These are phyloP conservation scores for Eucalyptus shirleyi DNA, from an alignment of 345 rosid species.

Conservation along the genomic window DNA sequence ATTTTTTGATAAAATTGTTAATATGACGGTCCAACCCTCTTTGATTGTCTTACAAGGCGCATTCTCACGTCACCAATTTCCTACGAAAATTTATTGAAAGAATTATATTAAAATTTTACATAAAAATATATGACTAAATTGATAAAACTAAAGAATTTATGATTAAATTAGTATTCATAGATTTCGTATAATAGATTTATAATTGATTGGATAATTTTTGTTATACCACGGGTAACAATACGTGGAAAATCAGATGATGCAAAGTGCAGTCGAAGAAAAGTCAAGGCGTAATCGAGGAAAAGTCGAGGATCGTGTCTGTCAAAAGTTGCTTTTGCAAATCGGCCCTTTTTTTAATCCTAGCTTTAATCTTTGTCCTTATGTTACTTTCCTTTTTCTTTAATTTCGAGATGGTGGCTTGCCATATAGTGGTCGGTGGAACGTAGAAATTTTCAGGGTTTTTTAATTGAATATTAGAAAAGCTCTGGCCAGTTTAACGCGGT, in stretches of 20 bases:
- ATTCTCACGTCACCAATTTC: fast-evolving
- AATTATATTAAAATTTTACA: too few relatives aligned
- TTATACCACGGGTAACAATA: fast-evolving
- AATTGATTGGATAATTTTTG: neutral
- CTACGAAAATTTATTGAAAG: fast-evolving
- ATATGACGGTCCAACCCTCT: neutral
- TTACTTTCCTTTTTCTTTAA: neutral
- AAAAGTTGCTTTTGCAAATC: neutral
- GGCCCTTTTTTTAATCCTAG: neutral
- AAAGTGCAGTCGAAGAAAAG: neutral
- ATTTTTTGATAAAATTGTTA: neutral
- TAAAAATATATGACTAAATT: too few relatives aligned
- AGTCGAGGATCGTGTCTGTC: neutral
- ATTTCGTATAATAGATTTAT: too few relatives aligned
- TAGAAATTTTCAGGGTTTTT: neutral
- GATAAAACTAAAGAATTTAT: too few relatives aligned
- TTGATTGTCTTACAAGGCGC: neutral
- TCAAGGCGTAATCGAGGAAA: neutral
- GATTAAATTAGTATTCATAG: too few relatives aligned
- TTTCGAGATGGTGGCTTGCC: neutral
- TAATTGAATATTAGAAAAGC: neutral
- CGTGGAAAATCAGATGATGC: neutral
- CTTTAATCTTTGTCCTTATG: neutral
- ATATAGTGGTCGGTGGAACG: neutral
- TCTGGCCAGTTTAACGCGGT: neutral